Evolutionary conservation across 805 yeast genomes (phyloP), one percentile per base, ranked within the genome.

Genomic region (Barnettozyma siamensis): DNA sequence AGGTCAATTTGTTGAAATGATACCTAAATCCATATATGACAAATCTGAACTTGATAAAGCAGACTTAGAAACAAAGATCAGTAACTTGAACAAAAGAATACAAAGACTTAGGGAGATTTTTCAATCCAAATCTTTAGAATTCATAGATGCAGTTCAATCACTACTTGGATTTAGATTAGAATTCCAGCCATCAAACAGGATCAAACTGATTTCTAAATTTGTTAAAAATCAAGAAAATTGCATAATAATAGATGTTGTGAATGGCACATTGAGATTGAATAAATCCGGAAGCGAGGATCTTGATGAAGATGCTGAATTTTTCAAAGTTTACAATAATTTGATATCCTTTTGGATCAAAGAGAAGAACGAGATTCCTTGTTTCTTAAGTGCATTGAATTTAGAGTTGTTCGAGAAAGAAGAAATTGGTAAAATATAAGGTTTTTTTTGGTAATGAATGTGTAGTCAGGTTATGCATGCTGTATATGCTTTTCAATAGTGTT

Each of bases 111-210:
- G 67, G 47, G 76, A 80, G 47, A 72, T 75, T 7, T 87, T 77
- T 55, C 62, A 76, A 15, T 72, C 73, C 38, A 83, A 84, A 56
- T 78, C 91, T n/a, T 62, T 70, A 26, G 89, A 85, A 53, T 80
- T 85, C 38, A 65, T 87, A 29, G 77, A 80, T 26, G 75, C 82
- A 2, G 78, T 87, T 0, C 75, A 79, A 41, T 68, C 80, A 5
- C 69, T 83, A 23, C 69, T 88, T 38, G 96, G 96, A 0, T 87
- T 76, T 59, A 72, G 75, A 35, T 63, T 88, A 19, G 94, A 85
- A 54, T 80, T 86, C 48, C 60, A 78, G 56, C 66, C 70, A 49
- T 65, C 78, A 64, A 60, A 73, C 57, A 65, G 76, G 66, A 66
- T 82, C 52, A 67, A 83, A 61, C 64, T 80, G 53, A 61, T 69